Conservation (phyloP, 345 rosid species). For the Rhizophora apiculata region DNA sequence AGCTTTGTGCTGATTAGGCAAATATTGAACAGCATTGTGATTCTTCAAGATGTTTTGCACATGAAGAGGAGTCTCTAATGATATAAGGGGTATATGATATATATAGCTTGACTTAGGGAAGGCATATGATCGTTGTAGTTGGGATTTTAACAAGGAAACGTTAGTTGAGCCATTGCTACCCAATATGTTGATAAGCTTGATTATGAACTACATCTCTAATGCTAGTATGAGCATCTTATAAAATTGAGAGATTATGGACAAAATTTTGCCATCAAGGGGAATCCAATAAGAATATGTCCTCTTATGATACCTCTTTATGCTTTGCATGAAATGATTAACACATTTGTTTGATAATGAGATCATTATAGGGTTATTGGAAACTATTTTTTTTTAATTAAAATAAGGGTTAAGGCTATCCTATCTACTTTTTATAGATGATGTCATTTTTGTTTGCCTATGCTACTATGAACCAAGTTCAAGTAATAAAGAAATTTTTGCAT, state of each 20-base stretch:
- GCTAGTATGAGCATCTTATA: neutral
- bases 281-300: neutral
- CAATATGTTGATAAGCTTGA: neutral
- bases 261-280: neutral
- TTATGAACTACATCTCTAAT: neutral
- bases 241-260: neutral
- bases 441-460: neutral
- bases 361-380: neutral
- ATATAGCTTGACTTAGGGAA: neutral
- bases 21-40: neutral
- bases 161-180: too few species aligned
- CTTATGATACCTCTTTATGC: neutral
- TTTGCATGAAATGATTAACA: neutral
- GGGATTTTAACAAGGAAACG: neutral
- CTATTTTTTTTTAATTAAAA: neutral
- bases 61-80: too few species aligned
- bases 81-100: neutral
- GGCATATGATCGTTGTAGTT: neutral
- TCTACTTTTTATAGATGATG: conserved; percentile 1
- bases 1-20: neutral
- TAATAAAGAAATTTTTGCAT: neutral
- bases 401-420: neutral
- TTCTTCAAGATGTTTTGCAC: neutral
- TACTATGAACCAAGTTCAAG: neutral
- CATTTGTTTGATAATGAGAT: neutral